Evolutionary conservation across 768 basidiomycete genomes (phyloP).

Genomic region (Serendipita sp.): DNA sequence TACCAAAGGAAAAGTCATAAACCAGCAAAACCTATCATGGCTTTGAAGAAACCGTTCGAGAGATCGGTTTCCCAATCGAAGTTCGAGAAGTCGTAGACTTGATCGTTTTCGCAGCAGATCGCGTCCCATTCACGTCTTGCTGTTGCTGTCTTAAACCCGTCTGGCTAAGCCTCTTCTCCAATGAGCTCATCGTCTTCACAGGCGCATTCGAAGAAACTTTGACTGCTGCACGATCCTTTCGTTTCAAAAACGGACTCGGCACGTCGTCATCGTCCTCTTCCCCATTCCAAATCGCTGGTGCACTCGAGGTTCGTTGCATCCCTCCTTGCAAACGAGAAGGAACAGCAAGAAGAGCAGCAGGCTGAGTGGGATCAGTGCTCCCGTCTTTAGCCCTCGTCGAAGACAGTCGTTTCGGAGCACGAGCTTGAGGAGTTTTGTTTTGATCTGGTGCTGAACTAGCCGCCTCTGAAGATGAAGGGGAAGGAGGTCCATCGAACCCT

Average conservation of each 20-base stretch:
- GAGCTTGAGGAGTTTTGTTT: background rate
- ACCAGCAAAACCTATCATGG: background rate
- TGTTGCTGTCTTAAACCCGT: background rate
- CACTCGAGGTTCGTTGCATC: slow-evolving; percentile 2
- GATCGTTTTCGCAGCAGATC: background rate
- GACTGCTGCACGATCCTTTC: slow-evolving; percentile 20
- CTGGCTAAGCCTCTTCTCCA: background rate
- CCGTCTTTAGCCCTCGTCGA: slow-evolving; percentile 16
- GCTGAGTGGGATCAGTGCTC: background rate
- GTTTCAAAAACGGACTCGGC: slow-evolving; percentile 67
- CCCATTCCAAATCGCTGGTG: slow-evolving; percentile 14
- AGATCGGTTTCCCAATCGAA: background rate
- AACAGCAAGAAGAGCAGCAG: background rate
- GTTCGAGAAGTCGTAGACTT: background rate
- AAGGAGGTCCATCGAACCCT: background rate
- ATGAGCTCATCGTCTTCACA: background rate
- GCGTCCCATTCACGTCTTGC: background rate
- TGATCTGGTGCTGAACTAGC: background rate
- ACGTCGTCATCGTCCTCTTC: slow-evolving; percentile 66
- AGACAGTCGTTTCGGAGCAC: background rate
- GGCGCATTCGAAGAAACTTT: background rate
- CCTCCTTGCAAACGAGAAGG: background rate
- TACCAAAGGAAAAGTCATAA: too few species aligned
- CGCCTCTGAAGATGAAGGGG: background rate
- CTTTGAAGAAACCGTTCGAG: slow-evolving; percentile 1